Conservation (phyloP, 2,329 filamentous ascomycete species). For the Cucurbitaria berberidis region DNA sequence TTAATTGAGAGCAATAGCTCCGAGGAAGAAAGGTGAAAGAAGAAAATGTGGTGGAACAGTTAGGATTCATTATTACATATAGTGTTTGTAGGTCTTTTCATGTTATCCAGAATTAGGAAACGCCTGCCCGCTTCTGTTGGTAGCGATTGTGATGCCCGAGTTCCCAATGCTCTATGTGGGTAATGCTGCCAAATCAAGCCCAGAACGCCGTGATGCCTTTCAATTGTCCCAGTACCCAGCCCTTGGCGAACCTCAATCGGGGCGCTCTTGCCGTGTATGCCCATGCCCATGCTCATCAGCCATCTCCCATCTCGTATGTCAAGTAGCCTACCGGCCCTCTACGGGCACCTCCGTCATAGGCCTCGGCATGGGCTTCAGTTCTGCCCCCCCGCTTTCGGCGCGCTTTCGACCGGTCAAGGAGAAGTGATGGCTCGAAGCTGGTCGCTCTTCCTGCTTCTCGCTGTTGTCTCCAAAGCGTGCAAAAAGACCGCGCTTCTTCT, state of each 20-base stretch:
- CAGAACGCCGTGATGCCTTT: slow-evolving; percentile 17
- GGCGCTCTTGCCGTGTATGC: background rate
- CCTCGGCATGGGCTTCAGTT: slow-evolving; percentile 69
- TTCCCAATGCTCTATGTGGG: slow-evolving; percentile 16
- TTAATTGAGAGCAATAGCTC: no score
- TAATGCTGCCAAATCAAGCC: slow-evolving; percentile 20
- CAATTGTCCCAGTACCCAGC: background rate
- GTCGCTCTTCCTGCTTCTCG: slow-evolving; percentile 48
- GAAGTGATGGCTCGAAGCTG: slow-evolving; percentile 60
- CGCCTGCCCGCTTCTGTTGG: slow-evolving; percentile 1
- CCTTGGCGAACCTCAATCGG: background rate
- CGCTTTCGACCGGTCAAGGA: slow-evolving; percentile 74
- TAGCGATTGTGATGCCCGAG: slow-evolving; percentile 23
- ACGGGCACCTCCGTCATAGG: slow-evolving; percentile 31
- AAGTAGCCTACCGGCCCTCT: slow-evolving; percentile 28
- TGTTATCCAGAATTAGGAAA: background rate
- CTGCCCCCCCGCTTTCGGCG: slow-evolving; percentile 70
- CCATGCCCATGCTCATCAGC: slow-evolving; percentile 4
- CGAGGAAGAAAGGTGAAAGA: no score
- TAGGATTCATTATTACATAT: background rate
- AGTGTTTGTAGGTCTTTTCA: background rate
- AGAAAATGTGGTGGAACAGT: background rate
- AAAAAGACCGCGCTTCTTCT: slow-evolving; percentile 80
- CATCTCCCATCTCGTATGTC: slow-evolving; percentile 3
- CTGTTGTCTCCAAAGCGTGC: slow-evolving; percentile 73